Percentiles rank a stretch among this genome's conserved stretches.
Evolutionary conservation across 306 rosid genomes (phyloP).

Genomic region (Heteromeles arbutifolia): DNA sequence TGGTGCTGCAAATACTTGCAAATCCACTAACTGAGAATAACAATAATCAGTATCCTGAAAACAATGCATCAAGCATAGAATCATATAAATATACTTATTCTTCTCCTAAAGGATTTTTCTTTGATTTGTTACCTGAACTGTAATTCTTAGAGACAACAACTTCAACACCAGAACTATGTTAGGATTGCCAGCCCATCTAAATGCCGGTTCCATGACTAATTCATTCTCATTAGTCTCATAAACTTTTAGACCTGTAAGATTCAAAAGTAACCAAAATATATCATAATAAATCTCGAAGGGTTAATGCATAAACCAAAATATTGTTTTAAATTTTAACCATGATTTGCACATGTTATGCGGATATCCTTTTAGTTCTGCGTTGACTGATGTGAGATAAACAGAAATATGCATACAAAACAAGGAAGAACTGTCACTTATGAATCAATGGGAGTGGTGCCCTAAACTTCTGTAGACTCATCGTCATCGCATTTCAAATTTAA

Average conservation of each 20-base stretch:
- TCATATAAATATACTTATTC: constrained; percentile 4
- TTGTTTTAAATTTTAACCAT: too few species aligned
- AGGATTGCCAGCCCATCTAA: constrained; percentile 92
- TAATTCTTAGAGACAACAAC: constrained; percentile 45
- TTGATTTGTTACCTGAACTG: constrained; percentile 55
- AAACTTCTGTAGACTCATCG: neutral
- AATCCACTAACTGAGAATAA: constrained; percentile 68
- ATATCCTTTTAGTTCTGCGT: too few species aligned
- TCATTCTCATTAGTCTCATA: constrained; percentile 77
- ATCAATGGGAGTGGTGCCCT: neutral
- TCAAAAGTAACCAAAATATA: constrained; percentile 5
- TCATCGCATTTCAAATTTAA: neutral
- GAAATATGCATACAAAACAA: too few species aligned
- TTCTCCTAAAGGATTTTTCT: constrained; percentile 7
- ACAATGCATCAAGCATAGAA: constrained; percentile 8
- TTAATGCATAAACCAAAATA: neutral
- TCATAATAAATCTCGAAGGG: neutral
- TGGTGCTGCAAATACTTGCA: constrained; percentile 64
- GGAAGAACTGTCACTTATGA: too few species aligned
- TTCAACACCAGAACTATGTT: constrained; percentile 52
- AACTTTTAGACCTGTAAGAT: constrained; percentile 62
- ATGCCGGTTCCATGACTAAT: constrained; percentile 67
- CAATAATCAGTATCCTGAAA: constrained; percentile 26
- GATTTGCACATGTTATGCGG: neutral
- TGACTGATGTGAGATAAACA: too few species aligned